Percentiles rank a stretch among this genome's conserved stretches.
Conservation (phyloP, 1,284 basidiomycete genomes). For the Baeospora myosura region DNA sequence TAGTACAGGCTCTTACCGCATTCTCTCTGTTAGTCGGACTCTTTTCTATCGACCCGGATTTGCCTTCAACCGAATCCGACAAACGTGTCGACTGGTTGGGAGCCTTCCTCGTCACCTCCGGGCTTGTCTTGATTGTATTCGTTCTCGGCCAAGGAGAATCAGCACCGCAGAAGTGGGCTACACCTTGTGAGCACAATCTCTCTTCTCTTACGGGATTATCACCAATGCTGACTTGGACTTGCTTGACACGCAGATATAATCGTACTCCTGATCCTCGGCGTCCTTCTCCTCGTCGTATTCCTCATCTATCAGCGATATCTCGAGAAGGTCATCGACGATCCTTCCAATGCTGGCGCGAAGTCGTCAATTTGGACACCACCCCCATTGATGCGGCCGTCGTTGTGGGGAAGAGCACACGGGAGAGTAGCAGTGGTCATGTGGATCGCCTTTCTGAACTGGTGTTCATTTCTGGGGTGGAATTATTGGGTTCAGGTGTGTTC, state of each 20-base stretch:
- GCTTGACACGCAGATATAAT: conserved; percentile 51
- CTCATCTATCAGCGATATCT: conserved; percentile 65
- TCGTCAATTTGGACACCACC: conserved; percentile 40
- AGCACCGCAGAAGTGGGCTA: conserved; percentile 68
- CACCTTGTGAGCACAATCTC: conserved; percentile 48
- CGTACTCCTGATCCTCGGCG: conserved; percentile 55
- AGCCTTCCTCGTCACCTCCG: not conserved
- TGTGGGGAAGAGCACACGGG: conserved; percentile 67
- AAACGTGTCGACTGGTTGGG: conserved; percentile 55
- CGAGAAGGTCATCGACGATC: conserved; percentile 31
- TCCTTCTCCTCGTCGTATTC: conserved; percentile 54
- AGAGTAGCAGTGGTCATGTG: conserved; percentile 58
- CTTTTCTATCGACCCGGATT: conserved; percentile 48
- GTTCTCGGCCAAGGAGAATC: conserved; percentile 68
- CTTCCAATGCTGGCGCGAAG: conserved; percentile 19
- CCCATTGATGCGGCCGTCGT: conserved; percentile 63
- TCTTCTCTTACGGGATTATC: no score
- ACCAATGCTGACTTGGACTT: no score
- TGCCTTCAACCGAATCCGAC: conserved; percentile 39
- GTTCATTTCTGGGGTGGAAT: conserved; percentile 49
- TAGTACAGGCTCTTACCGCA: conserved; percentile 23
- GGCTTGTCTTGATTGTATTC: conserved; percentile 67
- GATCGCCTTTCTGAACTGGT: conserved; percentile 68
- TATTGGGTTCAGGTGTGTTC: conserved; percentile 48
- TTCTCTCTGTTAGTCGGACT: conserved; percentile 43